phyloP scores from a whole-genome alignment of 495 filamentous ascomycete species.

The Cenococcum geophilum region DNA sequence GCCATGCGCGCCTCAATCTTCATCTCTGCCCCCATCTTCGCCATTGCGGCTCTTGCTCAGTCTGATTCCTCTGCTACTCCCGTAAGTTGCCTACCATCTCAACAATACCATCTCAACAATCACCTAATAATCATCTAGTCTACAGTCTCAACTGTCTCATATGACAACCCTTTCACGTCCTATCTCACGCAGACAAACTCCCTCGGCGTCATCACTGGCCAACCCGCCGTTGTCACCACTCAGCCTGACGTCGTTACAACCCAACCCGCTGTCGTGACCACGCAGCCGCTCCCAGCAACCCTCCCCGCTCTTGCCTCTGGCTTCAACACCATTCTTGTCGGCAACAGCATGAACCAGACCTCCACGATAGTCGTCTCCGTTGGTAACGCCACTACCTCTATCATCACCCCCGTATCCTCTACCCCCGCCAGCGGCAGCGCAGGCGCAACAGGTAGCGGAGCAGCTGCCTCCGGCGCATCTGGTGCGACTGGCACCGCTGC shows the following conservation, averaged over 20 bases:
- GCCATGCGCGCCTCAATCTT: conserved; percentile 29
- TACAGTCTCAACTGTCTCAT: conserved; percentile 17
- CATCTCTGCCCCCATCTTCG: conserved; percentile 32
- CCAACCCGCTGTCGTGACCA: conserved; percentile 41
- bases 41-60: conserved; percentile 31
- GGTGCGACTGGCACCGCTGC: conserved; percentile 4
- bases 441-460: conserved; percentile 1
- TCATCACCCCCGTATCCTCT: conserved; percentile 10
- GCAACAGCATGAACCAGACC: conserved; percentile 19
- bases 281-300: conserved; percentile 4
- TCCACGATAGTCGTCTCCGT: conserved; percentile 25
- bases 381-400: conserved; percentile 30
- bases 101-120: not conserved
- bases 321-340: conserved; percentile 24
- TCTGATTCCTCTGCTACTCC: conserved; percentile 6
- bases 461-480: conserved; percentile 10
- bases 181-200: conserved; percentile 51
- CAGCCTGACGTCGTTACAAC: conserved; percentile 42
- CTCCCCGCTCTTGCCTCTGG: conserved; percentile 45
- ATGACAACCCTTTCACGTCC: conserved; percentile 42
- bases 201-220: conserved; percentile 51
- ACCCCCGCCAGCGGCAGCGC: not conserved
- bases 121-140: conserved; percentile 5
- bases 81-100: not conserved
- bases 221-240: conserved; percentile 33